phyloP scores from a whole-genome alignment of 2,329 filamentous ascomycete species.

The Pseudogymnoascus sp. region DNA sequence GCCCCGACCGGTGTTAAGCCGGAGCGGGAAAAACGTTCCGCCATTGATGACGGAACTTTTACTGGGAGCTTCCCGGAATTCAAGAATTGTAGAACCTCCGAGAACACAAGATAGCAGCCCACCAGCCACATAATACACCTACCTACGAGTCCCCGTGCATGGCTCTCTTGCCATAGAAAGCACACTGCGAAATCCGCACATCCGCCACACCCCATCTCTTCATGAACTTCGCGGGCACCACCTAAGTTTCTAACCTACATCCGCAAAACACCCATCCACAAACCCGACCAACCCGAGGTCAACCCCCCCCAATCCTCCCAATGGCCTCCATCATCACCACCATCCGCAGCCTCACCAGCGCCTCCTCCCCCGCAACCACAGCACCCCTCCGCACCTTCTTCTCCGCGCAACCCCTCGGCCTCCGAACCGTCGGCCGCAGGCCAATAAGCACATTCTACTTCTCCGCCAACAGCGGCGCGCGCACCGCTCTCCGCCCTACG shows the following conservation, averaged over 20 bases:
- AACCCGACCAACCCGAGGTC: neutral
- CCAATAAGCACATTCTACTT: neutral
- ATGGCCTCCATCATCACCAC: neutral
- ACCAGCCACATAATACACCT: neutral
- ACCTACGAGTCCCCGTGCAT: neutral
- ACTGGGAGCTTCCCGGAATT: neutral
- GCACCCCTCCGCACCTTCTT: neutral
- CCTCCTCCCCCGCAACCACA: neutral
- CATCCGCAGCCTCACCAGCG: neutral
- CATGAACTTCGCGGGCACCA: neutral
- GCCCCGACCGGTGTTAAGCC: neutral
- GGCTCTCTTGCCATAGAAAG: neutral
- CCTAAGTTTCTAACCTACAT: neutral
- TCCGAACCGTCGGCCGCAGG: neutral
- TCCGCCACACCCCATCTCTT: neutral
- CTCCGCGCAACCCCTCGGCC: neutral
- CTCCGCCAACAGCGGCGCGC: neutral
- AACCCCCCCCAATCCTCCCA: neutral
- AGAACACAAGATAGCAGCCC: neutral
- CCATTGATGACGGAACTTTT: neutral
- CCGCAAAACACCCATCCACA: neutral
- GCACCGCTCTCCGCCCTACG: conserved; percentile 12
- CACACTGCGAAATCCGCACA: neutral
- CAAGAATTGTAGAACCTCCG: neutral
- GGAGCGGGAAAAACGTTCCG: neutral